Conservation (phyloP, 2,329 filamentous ascomycete genomes). For the Claviceps arundinis region DNA sequence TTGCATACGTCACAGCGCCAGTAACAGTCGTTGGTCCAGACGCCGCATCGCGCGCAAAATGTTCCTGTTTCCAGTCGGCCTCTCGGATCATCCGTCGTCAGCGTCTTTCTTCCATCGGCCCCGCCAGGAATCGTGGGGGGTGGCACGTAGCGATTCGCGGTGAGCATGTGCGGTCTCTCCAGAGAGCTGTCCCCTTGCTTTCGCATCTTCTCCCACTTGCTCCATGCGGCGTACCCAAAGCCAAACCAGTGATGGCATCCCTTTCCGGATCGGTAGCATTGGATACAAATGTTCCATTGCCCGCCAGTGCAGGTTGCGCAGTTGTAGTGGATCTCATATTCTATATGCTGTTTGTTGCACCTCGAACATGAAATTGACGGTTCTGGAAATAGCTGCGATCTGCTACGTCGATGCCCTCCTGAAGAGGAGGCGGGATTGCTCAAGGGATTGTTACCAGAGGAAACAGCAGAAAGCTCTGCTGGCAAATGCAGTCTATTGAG, state of each 20-base stretch:
- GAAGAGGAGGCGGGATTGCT: slow-evolving; percentile 17
- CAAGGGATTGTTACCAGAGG: slow-evolving; percentile 18
- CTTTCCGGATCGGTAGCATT: slow-evolving; percentile 63
- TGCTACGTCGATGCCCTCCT: slow-evolving; percentile 25
- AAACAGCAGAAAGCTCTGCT: slow-evolving; percentile 26
- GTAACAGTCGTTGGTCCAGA: slow-evolving; percentile 68
- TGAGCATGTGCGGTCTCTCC: slow-evolving; percentile 44
- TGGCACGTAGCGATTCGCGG: slow-evolving; percentile 40
- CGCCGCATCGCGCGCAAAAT: slow-evolving; percentile 67
- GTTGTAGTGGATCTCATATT: slow-evolving; percentile 78
- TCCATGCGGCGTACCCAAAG: slow-evolving; percentile 61
- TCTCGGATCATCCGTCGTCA: slow-evolving; percentile 54
- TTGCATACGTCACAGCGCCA: slow-evolving; percentile 86
- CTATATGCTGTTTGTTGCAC: slow-evolving; percentile 59
- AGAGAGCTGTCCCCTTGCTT: slow-evolving; percentile 24
- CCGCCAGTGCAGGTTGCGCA: slow-evolving; percentile 59
- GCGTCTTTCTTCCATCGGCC: slow-evolving; percentile 40
- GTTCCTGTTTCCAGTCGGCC: slow-evolving; percentile 62
- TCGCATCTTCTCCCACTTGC: slow-evolving; percentile 46
- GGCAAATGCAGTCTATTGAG: slow-evolving; percentile 20
- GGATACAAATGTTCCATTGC: slow-evolving; percentile 64
- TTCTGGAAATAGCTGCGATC: slow-evolving; percentile 47
- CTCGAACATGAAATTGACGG: slow-evolving; percentile 61
- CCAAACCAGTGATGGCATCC: slow-evolving; percentile 84
- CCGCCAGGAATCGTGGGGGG: slow-evolving; percentile 37